phyloP scores from a whole-genome alignment of 2,329 filamentous ascomycete species.

The Colletotrichum sp. region DNA sequence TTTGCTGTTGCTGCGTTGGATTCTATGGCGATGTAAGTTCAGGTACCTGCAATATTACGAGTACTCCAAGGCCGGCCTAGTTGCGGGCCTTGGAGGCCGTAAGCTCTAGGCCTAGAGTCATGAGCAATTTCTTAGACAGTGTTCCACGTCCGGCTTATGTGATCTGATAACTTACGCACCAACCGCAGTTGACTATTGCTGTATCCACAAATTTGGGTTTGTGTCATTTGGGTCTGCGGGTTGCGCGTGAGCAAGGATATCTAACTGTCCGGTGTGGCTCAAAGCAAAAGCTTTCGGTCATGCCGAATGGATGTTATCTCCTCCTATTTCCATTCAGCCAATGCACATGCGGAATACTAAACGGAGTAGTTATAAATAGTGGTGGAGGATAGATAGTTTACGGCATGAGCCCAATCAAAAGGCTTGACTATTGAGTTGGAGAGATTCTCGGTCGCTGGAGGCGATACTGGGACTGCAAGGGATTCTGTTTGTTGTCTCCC shows the following conservation, averaged over 20 bases:
- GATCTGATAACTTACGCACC: background rate
- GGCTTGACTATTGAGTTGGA: background rate
- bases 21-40: background rate
- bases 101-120: background rate
- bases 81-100: background rate
- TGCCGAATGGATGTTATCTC: background rate
- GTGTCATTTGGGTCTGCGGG: background rate
- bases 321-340: background rate
- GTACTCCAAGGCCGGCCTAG: background rate
- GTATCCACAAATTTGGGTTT: background rate
- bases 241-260: background rate
- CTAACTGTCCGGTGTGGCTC: background rate
- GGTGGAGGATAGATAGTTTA: background rate
- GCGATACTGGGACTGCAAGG: background rate
- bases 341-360: background rate
- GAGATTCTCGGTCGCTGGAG: background rate
- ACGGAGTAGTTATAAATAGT: fast-evolving
- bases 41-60: background rate
- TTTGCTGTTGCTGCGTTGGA: background rate
- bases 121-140: background rate
- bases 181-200: background rate
- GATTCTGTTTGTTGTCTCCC: background rate
- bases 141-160: background rate
- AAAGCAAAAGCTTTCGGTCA: background rate
- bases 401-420: background rate